Conservation (phyloP, 129 eudicot species). For the Centaurea solstitialis region DNA sequence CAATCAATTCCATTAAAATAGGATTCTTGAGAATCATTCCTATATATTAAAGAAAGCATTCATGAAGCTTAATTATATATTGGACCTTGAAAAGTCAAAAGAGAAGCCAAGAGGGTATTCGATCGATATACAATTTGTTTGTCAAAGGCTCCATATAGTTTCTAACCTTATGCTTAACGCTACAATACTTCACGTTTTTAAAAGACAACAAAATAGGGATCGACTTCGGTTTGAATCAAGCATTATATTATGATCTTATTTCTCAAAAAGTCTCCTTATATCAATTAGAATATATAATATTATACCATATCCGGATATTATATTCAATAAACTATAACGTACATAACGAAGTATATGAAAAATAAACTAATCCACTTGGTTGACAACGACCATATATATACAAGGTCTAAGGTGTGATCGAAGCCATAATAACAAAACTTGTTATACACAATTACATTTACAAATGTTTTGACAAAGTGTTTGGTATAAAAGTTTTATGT, state of each 20-base stretch:
- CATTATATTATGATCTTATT: background rate
- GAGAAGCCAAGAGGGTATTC: background rate
- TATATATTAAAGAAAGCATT: too few relatives aligned
- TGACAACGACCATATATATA: background rate
- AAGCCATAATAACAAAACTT: background rate
- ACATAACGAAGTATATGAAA: background rate
- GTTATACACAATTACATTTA: conserved; percentile 10
- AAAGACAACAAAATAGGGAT: background rate
- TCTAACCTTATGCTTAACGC: background rate
- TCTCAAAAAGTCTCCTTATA: background rate
- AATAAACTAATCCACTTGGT: background rate
- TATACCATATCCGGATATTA: background rate
- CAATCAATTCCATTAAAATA: too few relatives aligned
- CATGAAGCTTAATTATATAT: background rate
- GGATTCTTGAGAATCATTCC: too few relatives aligned
- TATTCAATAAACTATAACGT: background rate
- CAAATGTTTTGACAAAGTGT: too few relatives aligned
- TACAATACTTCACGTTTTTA: background rate
- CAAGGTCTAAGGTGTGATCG: background rate
- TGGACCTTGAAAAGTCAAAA: background rate
- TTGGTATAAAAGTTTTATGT: too few relatives aligned
- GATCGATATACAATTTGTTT: too few relatives aligned
- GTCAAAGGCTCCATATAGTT: too few relatives aligned
- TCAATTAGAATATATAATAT: background rate
- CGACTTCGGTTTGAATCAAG: background rate